These are phyloP conservation scores for Cladophialophora yegresii DNA, from an alignment of 2,329 filamentous ascomycete species.

Conservation along the genomic window DNA sequence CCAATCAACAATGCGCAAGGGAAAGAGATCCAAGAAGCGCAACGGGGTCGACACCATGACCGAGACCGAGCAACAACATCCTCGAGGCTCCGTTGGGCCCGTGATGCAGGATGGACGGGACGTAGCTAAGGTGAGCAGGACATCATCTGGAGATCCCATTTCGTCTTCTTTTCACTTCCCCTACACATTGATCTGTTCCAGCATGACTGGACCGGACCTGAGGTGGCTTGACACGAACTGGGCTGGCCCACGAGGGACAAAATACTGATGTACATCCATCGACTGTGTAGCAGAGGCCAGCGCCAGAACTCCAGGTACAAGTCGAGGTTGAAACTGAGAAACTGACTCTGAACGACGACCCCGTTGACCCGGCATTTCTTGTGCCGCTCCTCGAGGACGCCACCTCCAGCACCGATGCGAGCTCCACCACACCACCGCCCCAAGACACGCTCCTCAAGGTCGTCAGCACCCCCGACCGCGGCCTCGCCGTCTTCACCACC, in stretches of 20 bases:
- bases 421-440: constrained; percentile 36
- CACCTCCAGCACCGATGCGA: background rate
- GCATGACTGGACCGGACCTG: no score
- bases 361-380: background rate
- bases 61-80: background rate
- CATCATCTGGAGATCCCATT: background rate
- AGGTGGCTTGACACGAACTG: background rate
- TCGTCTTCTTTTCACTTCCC: background rate
- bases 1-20: background rate
- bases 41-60: background rate
- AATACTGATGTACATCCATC: background rate
- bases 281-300: background rate
- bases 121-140: background rate
- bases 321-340: background rate
- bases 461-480: constrained; percentile 25
- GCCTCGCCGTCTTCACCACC: constrained; percentile 30
- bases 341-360: background rate
- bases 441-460: constrained; percentile 55
- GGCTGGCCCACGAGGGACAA: background rate
- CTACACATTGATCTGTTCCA: no score
- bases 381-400: background rate
- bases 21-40: background rate
- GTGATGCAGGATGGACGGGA: background rate
- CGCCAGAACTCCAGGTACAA: background rate
- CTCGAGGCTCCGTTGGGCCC: background rate